Evolutionary conservation across 306 rosid genomes (phyloP), one percentile per base, ranked within the genome.

Genomic region (Cucumis cinereus): DNA sequence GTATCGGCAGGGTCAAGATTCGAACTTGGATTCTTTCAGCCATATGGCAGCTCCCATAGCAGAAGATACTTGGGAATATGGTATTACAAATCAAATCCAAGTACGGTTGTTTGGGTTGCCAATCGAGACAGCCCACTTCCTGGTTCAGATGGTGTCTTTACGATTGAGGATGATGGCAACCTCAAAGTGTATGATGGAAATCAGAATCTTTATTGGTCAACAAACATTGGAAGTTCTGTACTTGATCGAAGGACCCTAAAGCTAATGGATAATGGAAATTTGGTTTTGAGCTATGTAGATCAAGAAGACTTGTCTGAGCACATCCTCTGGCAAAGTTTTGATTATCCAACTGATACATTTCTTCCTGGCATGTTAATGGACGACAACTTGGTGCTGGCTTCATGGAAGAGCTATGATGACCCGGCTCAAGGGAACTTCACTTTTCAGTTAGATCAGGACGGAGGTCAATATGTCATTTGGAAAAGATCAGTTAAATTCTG

Each of bases 351-450:
- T 0, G 97, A 92, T 28, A 92, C 97, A 72, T 88, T 91, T 84
- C 91, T 92, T 78, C 96, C 97, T 1, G 96, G 93, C 54, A 89
- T 92, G 97, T 83, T 85, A 82, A 81, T 89, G 89, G 81, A 82
- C 23, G 87, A 81, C 5, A 62, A 74, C 76, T 52, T 92, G 67
- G 84, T 80, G 70, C 61, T 92, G 73, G 81, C 84, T 80, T 92
- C 97, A 24, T 92, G 97, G 97, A 76, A 28, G 80, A 87, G 89
- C 79, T 14, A 69, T 28, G 86, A 86, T 10, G 88, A 91, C 38
- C 95, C 95, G 6, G 84, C 85, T 50, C 79, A 82, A 7, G 96
- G 97, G 81, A 90, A 92, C 85, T 92, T 85, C 83, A 81, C 93
- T 45, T 92, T 92, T 77, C 84, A 70, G 82, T 89, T 78, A 68